A percentile compares a stretch with the other conserved stretches of the same genome.
These are phyloP conservation scores for Pleurotus pulmonarius DNA, from an alignment of 768 basidiomycete species.

Conservation along the genomic window DNA sequence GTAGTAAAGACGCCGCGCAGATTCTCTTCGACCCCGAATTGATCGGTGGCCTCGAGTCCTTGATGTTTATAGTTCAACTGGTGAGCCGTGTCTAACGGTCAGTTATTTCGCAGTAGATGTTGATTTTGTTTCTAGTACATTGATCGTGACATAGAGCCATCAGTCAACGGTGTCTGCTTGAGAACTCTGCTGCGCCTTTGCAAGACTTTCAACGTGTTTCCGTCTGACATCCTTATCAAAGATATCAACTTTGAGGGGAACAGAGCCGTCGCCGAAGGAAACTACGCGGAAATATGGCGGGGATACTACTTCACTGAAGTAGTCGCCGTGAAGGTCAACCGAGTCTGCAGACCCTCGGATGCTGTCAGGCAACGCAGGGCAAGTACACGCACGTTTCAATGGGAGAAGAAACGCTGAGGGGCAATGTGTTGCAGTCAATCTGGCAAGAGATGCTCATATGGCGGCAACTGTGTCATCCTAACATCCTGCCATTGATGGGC, in stretches of 20 bases:
- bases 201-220: background rate
- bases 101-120: background rate
- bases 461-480: slow-evolving; percentile 23
- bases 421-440: slow-evolving; percentile 17
- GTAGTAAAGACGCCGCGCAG: slow-evolving; percentile 3
- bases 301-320: background rate
- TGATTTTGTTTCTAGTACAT: background rate
- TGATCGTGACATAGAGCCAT: slow-evolving; percentile 4
- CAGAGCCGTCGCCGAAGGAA: background rate
- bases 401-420: background rate
- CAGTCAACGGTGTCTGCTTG: background rate
- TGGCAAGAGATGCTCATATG: slow-evolving; percentile 26
- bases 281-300: slow-evolving; percentile 3
- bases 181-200: background rate
- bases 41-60: slow-evolving; percentile 3
- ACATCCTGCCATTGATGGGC: slow-evolving; percentile 36
- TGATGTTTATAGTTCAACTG: slow-evolving; percentile 2
- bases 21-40: slow-evolving; percentile 2
- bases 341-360: background rate
- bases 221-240: background rate
- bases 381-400: background rate
- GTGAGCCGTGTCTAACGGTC: background rate
- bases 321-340: slow-evolving; percentile 1
- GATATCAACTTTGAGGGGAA: background rate
- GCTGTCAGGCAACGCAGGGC: background rate